Percentiles rank a stretch among this genome's conserved stretches.
Conservation (phyloP, 2,329 filamentous ascomycete genomes). For the Madurella mycetomatis region DNA sequence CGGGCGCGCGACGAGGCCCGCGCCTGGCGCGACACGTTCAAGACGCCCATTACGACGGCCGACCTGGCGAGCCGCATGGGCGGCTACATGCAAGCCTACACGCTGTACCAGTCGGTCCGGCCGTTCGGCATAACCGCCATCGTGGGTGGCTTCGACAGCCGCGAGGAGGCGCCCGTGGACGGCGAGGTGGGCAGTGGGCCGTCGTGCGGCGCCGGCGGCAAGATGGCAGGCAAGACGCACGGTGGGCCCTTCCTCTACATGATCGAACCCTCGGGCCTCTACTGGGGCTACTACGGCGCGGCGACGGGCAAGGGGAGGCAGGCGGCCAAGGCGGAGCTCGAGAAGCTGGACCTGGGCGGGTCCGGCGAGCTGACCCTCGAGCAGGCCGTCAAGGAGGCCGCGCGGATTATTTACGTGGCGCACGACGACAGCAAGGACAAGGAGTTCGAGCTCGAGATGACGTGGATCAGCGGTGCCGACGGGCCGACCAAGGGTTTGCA, state of each 20-base stretch:
- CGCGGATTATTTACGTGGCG: conserved; percentile 92
- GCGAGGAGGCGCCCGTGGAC: conserved; percentile 79
- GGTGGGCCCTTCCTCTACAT: conserved; percentile 96
- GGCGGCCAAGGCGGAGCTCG: conserved; percentile 94
- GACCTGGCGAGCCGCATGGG: conserved; percentile 91
- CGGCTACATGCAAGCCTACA: conserved; percentile 94
- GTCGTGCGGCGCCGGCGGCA: conserved; percentile 74
- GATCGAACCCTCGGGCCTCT: conserved; percentile 95
- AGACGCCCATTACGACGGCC: conserved; percentile 83
- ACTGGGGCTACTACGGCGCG: conserved; percentile 99
- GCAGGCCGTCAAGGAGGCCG: conserved; percentile 92
- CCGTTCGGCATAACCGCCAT: conserved; percentile 97
- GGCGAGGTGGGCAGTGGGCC: conserved; percentile 85
- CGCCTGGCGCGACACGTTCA: conserved; percentile 89
- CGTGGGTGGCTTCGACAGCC: conserved; percentile 87
- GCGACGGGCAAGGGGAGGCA: conserved; percentile 96
- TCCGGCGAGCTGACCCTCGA: conserved; percentile 71
- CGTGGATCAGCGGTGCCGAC: conserved; percentile 82
- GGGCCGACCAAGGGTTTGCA: conserved; percentile 92
- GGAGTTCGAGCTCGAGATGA: conserved; percentile 99
- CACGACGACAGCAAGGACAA: conserved; percentile 99
- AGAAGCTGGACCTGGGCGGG: conserved; percentile 87
- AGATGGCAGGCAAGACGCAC: conserved; percentile 66
- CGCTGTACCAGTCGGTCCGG: conserved; percentile 91
- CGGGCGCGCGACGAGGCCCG: conserved; percentile 90